Evolutionary conservation across 257 asterid species (phyloP), one percentile per base, ranked within the genome.

Genomic region (Gardenia jasminoides): DNA sequence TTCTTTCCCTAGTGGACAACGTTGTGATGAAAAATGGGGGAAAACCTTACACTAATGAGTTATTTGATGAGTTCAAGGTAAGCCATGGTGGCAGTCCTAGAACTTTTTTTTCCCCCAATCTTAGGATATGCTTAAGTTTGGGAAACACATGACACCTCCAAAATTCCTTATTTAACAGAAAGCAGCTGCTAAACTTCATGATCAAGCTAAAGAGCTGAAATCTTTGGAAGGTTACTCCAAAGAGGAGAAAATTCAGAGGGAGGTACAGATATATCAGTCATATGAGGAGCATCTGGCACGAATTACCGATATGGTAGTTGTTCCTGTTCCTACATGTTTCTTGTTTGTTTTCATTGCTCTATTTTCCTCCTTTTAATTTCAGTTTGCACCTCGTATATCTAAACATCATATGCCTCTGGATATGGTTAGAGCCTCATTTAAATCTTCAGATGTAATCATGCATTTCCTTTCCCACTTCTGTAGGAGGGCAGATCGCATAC

Each of bases 1-100:
- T 92, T 77, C 87, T 88, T 43, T 30, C 72, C 67, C 89, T 91
- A 75, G 93, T 94, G 12, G 78, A 90, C 50, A 77, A 56, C 16
- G 96, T 92, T 54, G 83, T 92, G 0, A 74, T 80, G 6, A 79
- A 67, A 54, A 94, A 89, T 84, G 90, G 81, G 59, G 93, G 97
- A 58, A 83, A 74, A 65, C 93, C 98, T 6, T 92, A 87, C 70
- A 85, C 91, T 0, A 82, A 92, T 67, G 90, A 90, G 81, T 64
- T 90, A 3, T 91, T 91, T 72, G 67, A 66, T 64, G 88, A 87
- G 70, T 39, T 87, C 82, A 88, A 85, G 91, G 94, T 81, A 36
- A 50, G 76, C 73, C 31, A 67, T 74, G 78, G 74, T 17, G 41
- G 10, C 8, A 52, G 48, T 33, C 15, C 50, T 5, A 3, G 22